These are phyloP conservation scores for Sarcomyxa edulis DNA, from an alignment of 768 basidiomycete genomes.

Conservation along the genomic window DNA sequence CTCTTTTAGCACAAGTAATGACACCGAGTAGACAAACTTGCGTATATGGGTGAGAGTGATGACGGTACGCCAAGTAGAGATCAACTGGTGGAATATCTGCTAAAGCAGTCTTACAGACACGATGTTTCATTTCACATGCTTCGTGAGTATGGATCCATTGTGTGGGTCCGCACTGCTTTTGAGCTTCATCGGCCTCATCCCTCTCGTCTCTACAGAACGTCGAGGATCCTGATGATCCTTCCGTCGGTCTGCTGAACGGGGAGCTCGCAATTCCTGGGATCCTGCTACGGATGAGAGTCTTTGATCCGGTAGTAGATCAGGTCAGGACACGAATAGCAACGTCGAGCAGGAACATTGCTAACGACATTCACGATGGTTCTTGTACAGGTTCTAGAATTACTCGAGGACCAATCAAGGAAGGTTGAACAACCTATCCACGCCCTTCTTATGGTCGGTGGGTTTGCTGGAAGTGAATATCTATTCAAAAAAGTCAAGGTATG, in stretches of 20 bases:
- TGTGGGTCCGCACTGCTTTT: neutral
- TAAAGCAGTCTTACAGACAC: slow-evolving; percentile 42
- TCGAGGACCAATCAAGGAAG: slow-evolving; percentile 68
- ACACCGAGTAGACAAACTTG: slow-evolving; percentile 81
- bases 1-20: too few relatives aligned
- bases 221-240: slow-evolving; percentile 74
- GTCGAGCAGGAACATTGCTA: slow-evolving; percentile 7
- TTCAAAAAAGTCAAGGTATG: slow-evolving; percentile 72
- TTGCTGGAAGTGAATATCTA: slow-evolving; percentile 82
- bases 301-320: slow-evolving; percentile 82
- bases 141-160: slow-evolving; percentile 43
- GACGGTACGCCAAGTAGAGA: slow-evolving; percentile 51
- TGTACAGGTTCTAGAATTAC: slow-evolving; percentile 65
- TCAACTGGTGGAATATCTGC: too few relatives aligned
- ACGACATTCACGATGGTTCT: slow-evolving; percentile 1
- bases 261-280: slow-evolving; percentile 81
- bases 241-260: slow-evolving; percentile 77
- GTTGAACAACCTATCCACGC: slow-evolving; percentile 75
- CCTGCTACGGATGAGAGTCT: slow-evolving; percentile 78
- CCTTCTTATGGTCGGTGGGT: slow-evolving; percentile 85
- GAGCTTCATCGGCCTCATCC: neutral
- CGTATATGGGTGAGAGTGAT: slow-evolving; percentile 66
- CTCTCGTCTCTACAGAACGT: too few relatives aligned
- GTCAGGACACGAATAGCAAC: too few relatives aligned
- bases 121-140: slow-evolving; percentile 87